These are phyloP conservation scores for Schizochytrium sp. DNA, from an alignment of 108 stramenopile species.

Conservation along the genomic window DNA sequence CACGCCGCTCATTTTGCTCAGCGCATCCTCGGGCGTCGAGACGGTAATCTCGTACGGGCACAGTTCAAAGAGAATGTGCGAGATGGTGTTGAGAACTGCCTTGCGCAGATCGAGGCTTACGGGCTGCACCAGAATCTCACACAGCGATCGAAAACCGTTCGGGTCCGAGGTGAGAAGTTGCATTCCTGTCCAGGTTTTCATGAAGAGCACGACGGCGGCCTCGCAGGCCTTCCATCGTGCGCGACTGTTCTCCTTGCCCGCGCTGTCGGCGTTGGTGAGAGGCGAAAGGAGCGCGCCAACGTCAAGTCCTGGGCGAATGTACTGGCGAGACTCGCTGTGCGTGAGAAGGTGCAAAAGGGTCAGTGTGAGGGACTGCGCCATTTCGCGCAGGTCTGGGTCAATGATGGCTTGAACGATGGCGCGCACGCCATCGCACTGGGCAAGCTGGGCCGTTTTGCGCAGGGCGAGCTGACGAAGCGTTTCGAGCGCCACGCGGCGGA, in stretches of 20 bases:
- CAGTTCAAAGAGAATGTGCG: not conserved
- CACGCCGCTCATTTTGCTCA: not conserved
- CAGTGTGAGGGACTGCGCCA: not conserved
- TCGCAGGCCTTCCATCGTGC: not conserved
- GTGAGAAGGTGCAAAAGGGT: not conserved
- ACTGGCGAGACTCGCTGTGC: not conserved
- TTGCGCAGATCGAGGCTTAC: not conserved
- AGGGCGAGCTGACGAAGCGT: not conserved
- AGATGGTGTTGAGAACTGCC: not conserved
- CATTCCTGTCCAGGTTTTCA: conserved; percentile 5
- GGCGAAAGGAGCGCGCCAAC: not conserved
- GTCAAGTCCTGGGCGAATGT: not conserved
- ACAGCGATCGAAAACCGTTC: not conserved
- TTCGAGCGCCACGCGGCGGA: not conserved
- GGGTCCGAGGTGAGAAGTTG: not conserved
- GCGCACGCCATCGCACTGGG: conserved; percentile 9
- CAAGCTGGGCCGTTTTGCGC: not conserved
- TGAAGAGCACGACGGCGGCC: not conserved
- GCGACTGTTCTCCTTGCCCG: not conserved
- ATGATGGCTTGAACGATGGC: not conserved
- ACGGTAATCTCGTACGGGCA: not conserved
- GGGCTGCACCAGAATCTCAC: conserved; percentile 5
- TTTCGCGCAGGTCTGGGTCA: not conserved
- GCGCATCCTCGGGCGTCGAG: not conserved
- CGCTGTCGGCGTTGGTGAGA: not conserved